Evolutionary conservation across 768 basidiomycete genomes (phyloP).

Genomic region (Serendipita vermifera): DNA sequence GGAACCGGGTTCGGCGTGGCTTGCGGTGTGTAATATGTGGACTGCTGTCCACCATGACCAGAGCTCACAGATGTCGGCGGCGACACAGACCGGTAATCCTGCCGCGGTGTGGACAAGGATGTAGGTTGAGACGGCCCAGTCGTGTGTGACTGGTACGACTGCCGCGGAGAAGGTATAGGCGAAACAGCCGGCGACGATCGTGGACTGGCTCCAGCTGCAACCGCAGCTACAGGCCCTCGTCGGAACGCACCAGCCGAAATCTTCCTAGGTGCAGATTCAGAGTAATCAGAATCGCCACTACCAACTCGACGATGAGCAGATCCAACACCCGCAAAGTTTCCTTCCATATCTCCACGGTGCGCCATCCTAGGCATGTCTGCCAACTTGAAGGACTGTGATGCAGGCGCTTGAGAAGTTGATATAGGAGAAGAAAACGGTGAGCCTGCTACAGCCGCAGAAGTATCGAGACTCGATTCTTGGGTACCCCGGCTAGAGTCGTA

Average conservation of each 20-base stretch:
- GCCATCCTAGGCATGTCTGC: neutral
- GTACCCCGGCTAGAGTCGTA: no score
- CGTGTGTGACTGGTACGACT: neutral
- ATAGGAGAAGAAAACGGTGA: conserved; percentile 3
- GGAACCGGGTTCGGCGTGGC: neutral
- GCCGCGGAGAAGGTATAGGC: neutral
- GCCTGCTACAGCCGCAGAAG: neutral
- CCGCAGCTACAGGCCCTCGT: neutral
- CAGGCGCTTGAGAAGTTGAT: neutral
- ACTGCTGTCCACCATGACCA: no score
- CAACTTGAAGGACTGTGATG: neutral
- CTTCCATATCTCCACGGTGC: neutral
- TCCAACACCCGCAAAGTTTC: neutral
- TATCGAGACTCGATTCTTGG: neutral
- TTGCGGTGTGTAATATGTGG: neutral
- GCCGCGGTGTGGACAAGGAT: no score
- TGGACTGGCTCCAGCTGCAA: neutral
- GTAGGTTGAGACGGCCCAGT: neutral
- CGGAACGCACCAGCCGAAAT: no score
- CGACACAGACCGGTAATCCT: no score
- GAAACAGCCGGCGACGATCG: neutral
- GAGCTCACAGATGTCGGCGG: no score
- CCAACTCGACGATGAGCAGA: neutral
- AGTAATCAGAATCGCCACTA: no score
- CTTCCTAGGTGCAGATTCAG: no score